Percentiles rank a stretch among this genome's conserved stretches.
phyloP scores from a whole-genome alignment of 2,329 filamentous ascomycete genomes.

The Aspergillus uvarum region DNA sequence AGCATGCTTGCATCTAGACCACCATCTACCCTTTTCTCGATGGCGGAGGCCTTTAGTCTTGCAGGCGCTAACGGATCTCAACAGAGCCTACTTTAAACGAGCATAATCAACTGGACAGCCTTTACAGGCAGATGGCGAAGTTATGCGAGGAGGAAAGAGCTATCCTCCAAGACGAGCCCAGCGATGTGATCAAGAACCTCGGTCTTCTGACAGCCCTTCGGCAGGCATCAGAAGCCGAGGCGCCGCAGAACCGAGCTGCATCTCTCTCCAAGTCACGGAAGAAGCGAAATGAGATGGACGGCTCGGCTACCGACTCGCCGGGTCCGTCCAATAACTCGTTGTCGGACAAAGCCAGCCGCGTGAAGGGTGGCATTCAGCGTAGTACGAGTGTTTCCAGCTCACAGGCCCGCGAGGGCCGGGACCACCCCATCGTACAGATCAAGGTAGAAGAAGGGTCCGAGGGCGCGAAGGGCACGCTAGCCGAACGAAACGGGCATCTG shows the following conservation, averaged over 20 bases:
- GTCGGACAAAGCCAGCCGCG: constrained; percentile 45
- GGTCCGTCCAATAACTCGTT: constrained; percentile 40
- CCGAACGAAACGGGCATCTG: constrained; percentile 46
- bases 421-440: constrained; percentile 30
- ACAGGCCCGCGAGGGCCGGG: constrained; percentile 39
- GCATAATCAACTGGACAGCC: constrained; percentile 46
- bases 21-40: not conserved
- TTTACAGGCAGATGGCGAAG: constrained; percentile 48
- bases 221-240: constrained; percentile 48
- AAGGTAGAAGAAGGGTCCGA: constrained; percentile 47
- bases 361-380: constrained; percentile 42
- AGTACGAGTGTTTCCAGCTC: constrained; percentile 46
- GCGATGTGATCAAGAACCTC: constrained; percentile 52
- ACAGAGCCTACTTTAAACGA: constrained; percentile 40
- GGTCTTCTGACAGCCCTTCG: constrained; percentile 51
- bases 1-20: not conserved
- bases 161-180: constrained; percentile 50
- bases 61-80: constrained; percentile 3
- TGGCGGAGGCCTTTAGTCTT: constrained; percentile 8
- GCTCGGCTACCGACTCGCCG: constrained; percentile 46
- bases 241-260: constrained; percentile 38
- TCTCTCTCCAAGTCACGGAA: constrained; percentile 47
- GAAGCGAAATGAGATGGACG: constrained; percentile 47
- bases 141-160: constrained; percentile 50
- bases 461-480: constrained; percentile 44